Percentiles rank a stretch among this genome's conserved stretches.
Evolutionary conservation across 2,329 filamentous ascomycete species (phyloP).

Genomic region (Clonostachys chloroleuca): DNA sequence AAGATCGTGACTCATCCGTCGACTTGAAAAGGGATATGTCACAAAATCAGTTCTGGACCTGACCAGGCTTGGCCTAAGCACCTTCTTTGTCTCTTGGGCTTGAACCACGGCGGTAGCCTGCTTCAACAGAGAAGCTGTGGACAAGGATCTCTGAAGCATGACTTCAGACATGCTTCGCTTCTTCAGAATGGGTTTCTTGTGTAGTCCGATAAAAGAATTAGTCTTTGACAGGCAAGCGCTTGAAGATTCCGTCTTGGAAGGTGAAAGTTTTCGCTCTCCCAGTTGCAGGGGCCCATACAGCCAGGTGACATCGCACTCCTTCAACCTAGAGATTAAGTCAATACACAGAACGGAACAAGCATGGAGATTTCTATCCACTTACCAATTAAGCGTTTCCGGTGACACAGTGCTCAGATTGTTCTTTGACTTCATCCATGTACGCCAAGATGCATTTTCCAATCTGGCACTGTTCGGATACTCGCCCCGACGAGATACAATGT

Average conservation of each 20-base stretch:
- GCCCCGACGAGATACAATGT: conserved; percentile 75
- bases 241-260: conserved; percentile 29
- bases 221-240: conserved; percentile 45
- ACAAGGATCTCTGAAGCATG: conserved; percentile 86
- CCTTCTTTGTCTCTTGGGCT: conserved; percentile 63
- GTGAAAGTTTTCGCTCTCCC: conserved; percentile 51
- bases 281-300: conserved; percentile 87
- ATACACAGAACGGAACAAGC: conserved; percentile 8
- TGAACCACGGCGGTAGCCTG: conserved; percentile 84
- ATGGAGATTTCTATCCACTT: conserved; percentile 23
- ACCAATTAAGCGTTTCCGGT: conserved; percentile 93
- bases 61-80: conserved; percentile 50
- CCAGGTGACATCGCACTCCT: conserved; percentile 97
- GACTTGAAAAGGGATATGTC: conserved; percentile 59
- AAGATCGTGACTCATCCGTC: conserved; percentile 56
- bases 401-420: conserved; percentile 83
- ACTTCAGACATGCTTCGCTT: conserved; percentile 95
- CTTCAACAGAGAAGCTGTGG: conserved; percentile 82
- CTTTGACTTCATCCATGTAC: conserved; percentile 93
- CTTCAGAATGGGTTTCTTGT: conserved; percentile 89
- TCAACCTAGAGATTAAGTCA: conserved; percentile 60
- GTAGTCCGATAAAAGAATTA: conserved; percentile 59
- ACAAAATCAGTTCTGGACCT: conserved; percentile 67
- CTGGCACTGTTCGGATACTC: conserved; percentile 78
- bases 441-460: conserved; percentile 94